Evolutionary conservation across 1,139 yeast genomes (phyloP).

Genomic region (Geotrichum restrictum): DNA sequence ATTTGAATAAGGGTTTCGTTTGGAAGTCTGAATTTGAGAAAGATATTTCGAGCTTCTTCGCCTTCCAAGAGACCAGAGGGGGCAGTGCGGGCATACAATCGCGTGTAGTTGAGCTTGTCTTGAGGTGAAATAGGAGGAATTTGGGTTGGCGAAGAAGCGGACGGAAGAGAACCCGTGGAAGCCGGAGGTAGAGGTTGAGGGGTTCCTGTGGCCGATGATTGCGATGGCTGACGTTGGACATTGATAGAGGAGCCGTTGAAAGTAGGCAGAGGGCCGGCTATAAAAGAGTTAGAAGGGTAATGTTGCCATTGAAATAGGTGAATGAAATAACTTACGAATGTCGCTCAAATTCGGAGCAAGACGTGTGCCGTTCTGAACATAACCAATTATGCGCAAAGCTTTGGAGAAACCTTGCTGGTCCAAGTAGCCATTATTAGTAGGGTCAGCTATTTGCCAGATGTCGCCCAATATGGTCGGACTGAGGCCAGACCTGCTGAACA

Average conservation of each 20-base stretch:
- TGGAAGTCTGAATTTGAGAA: constrained; percentile 82
- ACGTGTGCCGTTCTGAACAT: constrained; percentile 71
- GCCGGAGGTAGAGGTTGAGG: background rate
- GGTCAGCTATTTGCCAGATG: constrained; percentile 93
- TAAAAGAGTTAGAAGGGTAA: background rate
- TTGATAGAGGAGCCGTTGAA: constrained; percentile 34
- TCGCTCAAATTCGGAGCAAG: constrained; percentile 53
- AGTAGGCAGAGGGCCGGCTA: constrained; percentile 49
- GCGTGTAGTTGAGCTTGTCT: constrained; percentile 69
- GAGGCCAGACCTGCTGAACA: constrained; percentile 82
- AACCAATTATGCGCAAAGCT: constrained; percentile 87
- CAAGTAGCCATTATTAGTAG: constrained; percentile 76
- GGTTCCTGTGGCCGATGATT: constrained; percentile 21
- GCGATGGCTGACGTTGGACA: constrained; percentile 9
- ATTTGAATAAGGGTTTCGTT: constrained; percentile 73
- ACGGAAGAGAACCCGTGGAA: background rate
- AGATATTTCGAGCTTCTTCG: constrained; percentile 72
- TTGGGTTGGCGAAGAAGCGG: constrained; percentile 16
- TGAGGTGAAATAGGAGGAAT: constrained; percentile 61
- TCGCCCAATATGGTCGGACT: constrained; percentile 78
- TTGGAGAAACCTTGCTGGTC: constrained; percentile 76
- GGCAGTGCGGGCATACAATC: constrained; percentile 70
- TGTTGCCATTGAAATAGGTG: background rate
- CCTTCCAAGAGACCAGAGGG: constrained; percentile 61
- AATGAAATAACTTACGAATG: constrained; percentile 24